These are phyloP conservation scores for Rhodotorula glutinis DNA, from an alignment of 1,284 basidiomycete species.

Conservation along the genomic window DNA sequence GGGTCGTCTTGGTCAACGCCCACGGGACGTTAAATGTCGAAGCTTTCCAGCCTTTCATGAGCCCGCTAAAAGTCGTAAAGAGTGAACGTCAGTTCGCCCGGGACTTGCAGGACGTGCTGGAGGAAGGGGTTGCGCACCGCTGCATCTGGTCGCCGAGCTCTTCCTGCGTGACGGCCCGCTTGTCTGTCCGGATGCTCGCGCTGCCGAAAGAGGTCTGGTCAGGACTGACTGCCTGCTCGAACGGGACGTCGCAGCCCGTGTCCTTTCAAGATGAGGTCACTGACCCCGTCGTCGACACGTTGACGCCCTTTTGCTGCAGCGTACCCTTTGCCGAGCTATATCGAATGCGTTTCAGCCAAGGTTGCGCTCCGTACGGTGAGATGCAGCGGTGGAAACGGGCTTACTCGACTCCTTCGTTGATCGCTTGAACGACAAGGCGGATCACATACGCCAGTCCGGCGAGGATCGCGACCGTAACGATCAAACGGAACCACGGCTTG, in stretches of 20 bases:
- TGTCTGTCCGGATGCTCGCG: conserved; percentile 18
- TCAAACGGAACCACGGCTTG: conserved; percentile 23
- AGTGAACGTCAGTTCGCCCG: neutral
- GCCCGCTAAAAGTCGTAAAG: neutral
- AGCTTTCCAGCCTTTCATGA: conserved; percentile 37
- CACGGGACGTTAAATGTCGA: conserved; percentile 32
- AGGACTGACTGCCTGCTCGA: neutral
- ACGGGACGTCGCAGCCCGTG: neutral
- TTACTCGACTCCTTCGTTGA: conserved; percentile 21
- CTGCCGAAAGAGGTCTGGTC: conserved; percentile 25
- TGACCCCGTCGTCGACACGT: conserved; percentile 23
- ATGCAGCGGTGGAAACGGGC: neutral
- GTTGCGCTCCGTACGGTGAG: neutral
- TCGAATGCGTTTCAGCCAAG: neutral
- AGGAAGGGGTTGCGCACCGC: conserved; percentile 10
- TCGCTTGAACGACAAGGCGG: conserved; percentile 9
- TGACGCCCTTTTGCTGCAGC: conserved; percentile 27
- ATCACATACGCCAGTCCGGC: conserved; percentile 5
- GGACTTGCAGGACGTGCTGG: neutral
- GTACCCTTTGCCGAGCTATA: conserved; percentile 15
- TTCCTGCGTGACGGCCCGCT: conserved; percentile 28
- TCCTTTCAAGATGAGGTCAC: neutral
- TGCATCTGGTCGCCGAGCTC: conserved; percentile 30
- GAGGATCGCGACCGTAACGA: conserved; percentile 29
- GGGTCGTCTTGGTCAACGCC: conserved; percentile 27